Evolutionary conservation across 768 basidiomycete species (phyloP), one percentile per base, ranked within the genome.

Genomic region (Pleurotus salmoneostramineus): DNA sequence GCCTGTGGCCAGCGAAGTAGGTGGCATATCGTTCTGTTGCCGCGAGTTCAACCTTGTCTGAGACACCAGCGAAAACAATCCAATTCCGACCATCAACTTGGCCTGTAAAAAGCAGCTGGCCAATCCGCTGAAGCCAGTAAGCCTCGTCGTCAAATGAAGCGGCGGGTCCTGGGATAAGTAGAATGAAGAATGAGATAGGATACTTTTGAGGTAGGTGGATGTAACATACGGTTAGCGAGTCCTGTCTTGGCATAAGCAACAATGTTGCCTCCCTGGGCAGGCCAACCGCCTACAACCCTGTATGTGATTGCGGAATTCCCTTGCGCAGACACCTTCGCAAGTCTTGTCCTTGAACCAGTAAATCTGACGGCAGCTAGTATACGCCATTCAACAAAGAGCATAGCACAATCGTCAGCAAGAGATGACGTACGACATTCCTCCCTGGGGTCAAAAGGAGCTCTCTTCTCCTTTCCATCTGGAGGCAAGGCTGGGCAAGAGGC

Each of bases 231-330:
- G 17, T 15, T 45, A 6, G 12, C 44, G 10, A 35, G 50, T 12
- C 50, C 50, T 12, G 50, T 51, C 50, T 51, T 51, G 11, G 50
- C 50, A 35, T 51, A 51, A 10, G 50, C 50, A 2, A 36, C 36
- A 27, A 54, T 37, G 33, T 54, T 21, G 14, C 15, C 42, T 5
- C 42, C 42, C 27, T 17, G 5, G 3, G 34, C 51, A 5, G 51
- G 51, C 36, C 51, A 54, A 40, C 51, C 51, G 0, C 37, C 51
- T 17, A 10, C 15, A 27, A 40, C 51, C 14, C 31, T 37, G 27
- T 42, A 54, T 11, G 51, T 54, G 37, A 54, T 40, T 5, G 36
- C 51, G 21, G 51, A 40, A 27, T 54, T 40, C 17, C 36, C 51
- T 17, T 54, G 35, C 10, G n/a, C 36, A 12, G 6, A 15, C 8